Conservation (phyloP, 2,329 filamentous ascomycete species). For the Fusarium pseudoanthophilum region DNA sequence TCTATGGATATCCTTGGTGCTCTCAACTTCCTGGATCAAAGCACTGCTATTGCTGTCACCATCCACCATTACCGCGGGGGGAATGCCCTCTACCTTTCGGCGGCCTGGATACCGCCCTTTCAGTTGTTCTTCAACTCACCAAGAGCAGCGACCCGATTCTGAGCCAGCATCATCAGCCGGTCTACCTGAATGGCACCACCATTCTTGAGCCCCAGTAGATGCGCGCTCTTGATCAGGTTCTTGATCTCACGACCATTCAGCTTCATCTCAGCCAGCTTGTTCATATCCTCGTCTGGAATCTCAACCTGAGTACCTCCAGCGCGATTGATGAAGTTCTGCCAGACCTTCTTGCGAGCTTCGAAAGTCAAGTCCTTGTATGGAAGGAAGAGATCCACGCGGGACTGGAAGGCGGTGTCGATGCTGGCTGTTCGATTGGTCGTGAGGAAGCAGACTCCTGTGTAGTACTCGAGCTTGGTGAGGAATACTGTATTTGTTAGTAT, state of each 20-base stretch:
- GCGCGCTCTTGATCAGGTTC: constrained; percentile 55
- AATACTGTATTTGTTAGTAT: constrained; percentile 33
- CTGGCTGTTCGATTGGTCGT: constrained; percentile 51
- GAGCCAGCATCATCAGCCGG: constrained; percentile 47
- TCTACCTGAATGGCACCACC: constrained; percentile 45
- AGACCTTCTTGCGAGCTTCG: constrained; percentile 48
- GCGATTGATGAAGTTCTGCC: constrained; percentile 50
- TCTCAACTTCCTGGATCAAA: background rate
- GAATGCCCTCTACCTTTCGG: background rate
- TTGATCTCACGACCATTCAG: constrained; percentile 63
- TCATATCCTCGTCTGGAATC: constrained; percentile 42
- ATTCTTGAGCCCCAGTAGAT: constrained; percentile 49
- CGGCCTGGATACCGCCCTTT: background rate
- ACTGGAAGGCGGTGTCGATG: constrained; percentile 53
- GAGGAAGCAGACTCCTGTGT: constrained; percentile 52
- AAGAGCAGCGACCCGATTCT: constrained; percentile 44
- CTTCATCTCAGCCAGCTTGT: constrained; percentile 51
- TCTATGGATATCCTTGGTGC: too few relatives aligned
- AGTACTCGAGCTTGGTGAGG: constrained; percentile 50
- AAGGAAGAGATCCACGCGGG: constrained; percentile 48
- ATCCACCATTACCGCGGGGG: background rate
- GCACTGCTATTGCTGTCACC: background rate
- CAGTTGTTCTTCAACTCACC: background rate
- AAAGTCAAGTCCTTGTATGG: constrained; percentile 47
- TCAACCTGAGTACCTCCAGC: constrained; percentile 44